A percentile compares a stretch with the other conserved stretches of the same genome.
Evolutionary conservation across 768 basidiomycete species (phyloP).

Genomic region (Boletus sp.): DNA sequence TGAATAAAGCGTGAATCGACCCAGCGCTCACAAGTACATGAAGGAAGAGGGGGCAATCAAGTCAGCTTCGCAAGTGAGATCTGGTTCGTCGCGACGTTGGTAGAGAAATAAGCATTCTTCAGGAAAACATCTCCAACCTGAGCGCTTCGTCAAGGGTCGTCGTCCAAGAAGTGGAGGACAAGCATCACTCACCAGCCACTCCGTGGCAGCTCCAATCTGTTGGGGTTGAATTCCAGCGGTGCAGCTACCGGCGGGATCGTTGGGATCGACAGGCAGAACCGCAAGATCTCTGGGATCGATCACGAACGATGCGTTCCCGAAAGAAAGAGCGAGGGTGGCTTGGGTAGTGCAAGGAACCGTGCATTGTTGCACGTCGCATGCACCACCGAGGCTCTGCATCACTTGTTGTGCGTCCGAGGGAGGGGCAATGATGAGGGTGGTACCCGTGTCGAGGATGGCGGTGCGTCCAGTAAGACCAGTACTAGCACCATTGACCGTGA

Average conservation of each 20-base stretch:
- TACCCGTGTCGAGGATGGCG: conserved; percentile 59
- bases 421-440: conserved; percentile 43
- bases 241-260: conserved; percentile 58
- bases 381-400: conserved; percentile 57
- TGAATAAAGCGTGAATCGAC: conserved; percentile 1
- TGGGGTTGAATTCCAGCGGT: conserved; percentile 67
- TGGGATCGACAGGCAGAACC: conserved; percentile 50
- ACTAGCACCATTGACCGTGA: conserved; percentile 56
- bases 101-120: conserved; percentile 75
- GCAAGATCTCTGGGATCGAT: conserved; percentile 68
- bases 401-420: conserved; percentile 51
- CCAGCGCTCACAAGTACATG: conserved; percentile 1
- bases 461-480: conserved; percentile 57
- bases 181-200: conserved; percentile 60
- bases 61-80: conserved; percentile 56
- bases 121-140: conserved; percentile 68
- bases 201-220: conserved; percentile 50
- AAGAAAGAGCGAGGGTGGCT: conserved; percentile 50
- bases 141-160: not conserved
- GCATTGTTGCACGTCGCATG: conserved; percentile 47
- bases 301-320: conserved; percentile 55
- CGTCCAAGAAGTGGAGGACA: not conserved
- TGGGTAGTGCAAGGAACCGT: conserved; percentile 64
- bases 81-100: conserved; percentile 53
- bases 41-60: conserved; percentile 1